phyloP scores from a whole-genome alignment of 2,329 filamentous ascomycete species.

The Aureobasidium vineae region DNA sequence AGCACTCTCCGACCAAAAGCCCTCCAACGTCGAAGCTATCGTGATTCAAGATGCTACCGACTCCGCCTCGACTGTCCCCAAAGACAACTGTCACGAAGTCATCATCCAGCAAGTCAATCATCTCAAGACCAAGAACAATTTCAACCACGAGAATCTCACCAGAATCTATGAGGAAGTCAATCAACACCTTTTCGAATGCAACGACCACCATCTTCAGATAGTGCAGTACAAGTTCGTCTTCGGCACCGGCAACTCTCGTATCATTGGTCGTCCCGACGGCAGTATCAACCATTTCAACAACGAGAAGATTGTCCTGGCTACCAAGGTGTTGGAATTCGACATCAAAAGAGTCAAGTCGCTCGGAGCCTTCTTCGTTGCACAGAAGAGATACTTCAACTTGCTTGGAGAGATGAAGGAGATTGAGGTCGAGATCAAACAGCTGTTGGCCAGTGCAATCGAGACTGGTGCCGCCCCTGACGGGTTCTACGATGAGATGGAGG shows the following conservation, averaged over 20 bases:
- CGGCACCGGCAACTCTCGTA: background rate
- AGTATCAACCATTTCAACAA: background rate
- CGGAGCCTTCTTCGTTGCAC: background rate
- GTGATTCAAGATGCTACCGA: background rate
- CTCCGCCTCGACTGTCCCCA: too few species aligned
- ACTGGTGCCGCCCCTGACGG: too few species aligned
- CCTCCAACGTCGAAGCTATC: background rate
- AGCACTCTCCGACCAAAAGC: too few species aligned
- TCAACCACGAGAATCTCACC: background rate
- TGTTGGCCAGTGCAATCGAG: background rate
- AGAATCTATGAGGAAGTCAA: background rate
- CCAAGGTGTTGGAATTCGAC: background rate
- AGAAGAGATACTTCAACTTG: background rate
- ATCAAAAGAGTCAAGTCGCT: background rate
- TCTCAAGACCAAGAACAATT: background rate
- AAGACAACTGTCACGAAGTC: background rate
- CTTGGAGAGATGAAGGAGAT: background rate
- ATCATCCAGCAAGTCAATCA: background rate
- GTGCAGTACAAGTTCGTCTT: background rate
- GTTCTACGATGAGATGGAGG: background rate
- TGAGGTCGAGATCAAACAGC: background rate
- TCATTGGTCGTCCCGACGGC: background rate
- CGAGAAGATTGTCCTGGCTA: background rate
- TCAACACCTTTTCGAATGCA: background rate
- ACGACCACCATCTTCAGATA: background rate